Evolutionary conservation across 768 basidiomycete species (phyloP), one percentile per base, ranked within the genome.

Genomic region (Amanita exitialis): DNA sequence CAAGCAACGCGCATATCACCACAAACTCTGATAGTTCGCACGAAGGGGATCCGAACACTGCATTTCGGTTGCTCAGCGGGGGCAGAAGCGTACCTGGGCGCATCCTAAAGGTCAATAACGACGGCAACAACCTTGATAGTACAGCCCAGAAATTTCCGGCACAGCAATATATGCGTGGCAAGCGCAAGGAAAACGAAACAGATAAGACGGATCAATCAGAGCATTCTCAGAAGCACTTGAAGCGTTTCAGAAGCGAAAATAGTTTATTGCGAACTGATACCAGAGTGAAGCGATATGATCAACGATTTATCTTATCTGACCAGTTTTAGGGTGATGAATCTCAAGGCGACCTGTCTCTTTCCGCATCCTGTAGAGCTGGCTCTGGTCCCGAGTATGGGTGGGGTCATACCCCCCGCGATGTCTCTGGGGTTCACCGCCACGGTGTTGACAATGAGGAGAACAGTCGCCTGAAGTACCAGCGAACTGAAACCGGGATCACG

Each of bases 1-100:
- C 54, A 45, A 58, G 53, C 47, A 53, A 56, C n/a, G 61, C 64
- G 64, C 66, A 65, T 63, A 67, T 61, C 64, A 55, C 58, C 38
- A 54, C 49, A 13, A 49, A 50, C 21, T 42, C 49, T 15, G 34
- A 36, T 12, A n/a, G 21, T 28, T 39, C 49, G 43, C 2, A 51
- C 5, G 18, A 44, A 13, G 44, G 35, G 43, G 54, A 23, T 13
- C 50, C 27, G 16, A 47, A 16, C 12, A 21, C 23, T 34, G 20
- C 13, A 35, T 13, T 53, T 30, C 48, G 38, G n/a, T 34, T 35
- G 4, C 27, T 52, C 23, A 51, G 45, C 43, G 39, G 42, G 7
- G 42, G 28, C 35, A 42, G n/a, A n/a, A 43, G 18, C 39, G 20
- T 47, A 20, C 32, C 38, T 12, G 39, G 23, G 12, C 37, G 41